Conservation (phyloP, 495 filamentous ascomycete genomes). For the Pyronema domesticum region DNA sequence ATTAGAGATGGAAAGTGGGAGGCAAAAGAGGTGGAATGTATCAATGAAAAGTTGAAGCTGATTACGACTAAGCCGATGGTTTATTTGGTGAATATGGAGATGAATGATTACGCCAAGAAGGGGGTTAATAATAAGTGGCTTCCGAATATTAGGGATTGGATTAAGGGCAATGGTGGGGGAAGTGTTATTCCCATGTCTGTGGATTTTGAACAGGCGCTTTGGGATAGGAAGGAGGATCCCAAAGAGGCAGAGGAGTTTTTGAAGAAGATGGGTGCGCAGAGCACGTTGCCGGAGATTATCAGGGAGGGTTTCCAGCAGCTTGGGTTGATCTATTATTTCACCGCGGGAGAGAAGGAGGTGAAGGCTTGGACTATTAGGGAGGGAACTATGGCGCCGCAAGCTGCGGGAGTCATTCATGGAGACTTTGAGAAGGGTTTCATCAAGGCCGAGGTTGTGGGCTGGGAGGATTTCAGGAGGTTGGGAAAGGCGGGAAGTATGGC, state of each 20-base stretch:
- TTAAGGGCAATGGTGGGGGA: conserved; percentile 22
- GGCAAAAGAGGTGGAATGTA: conserved; percentile 23
- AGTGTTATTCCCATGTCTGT: conserved; percentile 26
- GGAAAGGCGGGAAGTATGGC: conserved; percentile 19
- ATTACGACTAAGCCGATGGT: conserved; percentile 26
- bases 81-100: conserved; percentile 26
- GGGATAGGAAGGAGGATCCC: conserved; percentile 4
- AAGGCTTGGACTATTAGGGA: conserved; percentile 24
- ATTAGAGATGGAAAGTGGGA: conserved; percentile 25
- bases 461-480: conserved; percentile 19
- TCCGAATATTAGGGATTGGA: conserved; percentile 22
- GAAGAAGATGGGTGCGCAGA: conserved; percentile 20
- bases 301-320: conserved; percentile 24
- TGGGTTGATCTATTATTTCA: conserved; percentile 26
- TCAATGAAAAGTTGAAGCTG: conserved; percentile 24
- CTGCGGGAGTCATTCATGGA: conserved; percentile 21
- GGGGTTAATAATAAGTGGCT: conserved; percentile 24
- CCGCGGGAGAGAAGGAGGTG: conserved; percentile 27
- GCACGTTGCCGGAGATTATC: conserved; percentile 23
- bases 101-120: conserved; percentile 26
- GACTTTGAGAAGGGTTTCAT: conserved; percentile 24
- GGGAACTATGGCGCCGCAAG: conserved; percentile 7
- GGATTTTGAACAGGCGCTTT: conserved; percentile 23
- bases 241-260: conserved; percentile 2
- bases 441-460: conserved; percentile 24